Evolutionary conservation across 2,329 filamentous ascomycete genomes (phyloP).

Genomic region (Aspergillus flavus): DNA sequence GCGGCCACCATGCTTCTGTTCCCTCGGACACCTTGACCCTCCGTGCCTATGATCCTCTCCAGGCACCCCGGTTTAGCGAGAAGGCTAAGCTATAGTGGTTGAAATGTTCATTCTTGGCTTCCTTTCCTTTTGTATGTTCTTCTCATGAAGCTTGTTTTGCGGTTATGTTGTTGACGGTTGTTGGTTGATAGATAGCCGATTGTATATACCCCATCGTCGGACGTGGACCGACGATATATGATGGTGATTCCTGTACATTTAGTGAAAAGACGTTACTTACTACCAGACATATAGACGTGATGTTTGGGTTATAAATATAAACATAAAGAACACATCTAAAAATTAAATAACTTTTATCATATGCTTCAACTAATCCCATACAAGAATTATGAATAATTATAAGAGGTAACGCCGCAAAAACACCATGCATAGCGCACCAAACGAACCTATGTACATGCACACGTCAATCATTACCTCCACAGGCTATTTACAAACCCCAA

Average conservation of each 20-base stretch:
- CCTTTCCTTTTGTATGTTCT: neutral
- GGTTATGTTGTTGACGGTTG: neutral
- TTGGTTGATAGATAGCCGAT: neutral
- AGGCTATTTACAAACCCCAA: neutral
- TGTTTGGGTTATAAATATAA: neutral
- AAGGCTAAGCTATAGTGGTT: slow-evolving; percentile 46
- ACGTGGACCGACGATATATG: neutral
- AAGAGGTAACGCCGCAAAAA: neutral
- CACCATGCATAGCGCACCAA: neutral
- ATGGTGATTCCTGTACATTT: slow-evolving; percentile 5
- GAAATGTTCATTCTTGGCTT: neutral
- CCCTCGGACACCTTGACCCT: slow-evolving; percentile 64
- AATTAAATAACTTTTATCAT: neutral
- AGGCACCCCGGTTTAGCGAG: slow-evolving; percentile 52
- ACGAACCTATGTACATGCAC: slow-evolving; percentile 3
- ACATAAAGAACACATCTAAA: neutral
- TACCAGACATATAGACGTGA: neutral
- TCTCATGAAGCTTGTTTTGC: neutral
- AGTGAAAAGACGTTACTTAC: neutral
- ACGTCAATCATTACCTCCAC: neutral
- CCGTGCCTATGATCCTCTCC: slow-evolving; percentile 59
- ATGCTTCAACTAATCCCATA: neutral
- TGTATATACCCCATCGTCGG: slow-evolving; percentile 11
- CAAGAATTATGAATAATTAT: neutral
- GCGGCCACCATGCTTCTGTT: slow-evolving; percentile 59